Evolutionary conservation across 2,329 filamentous ascomycete genomes (phyloP).

Genomic region (Cordyceps cateniannulata): DNA sequence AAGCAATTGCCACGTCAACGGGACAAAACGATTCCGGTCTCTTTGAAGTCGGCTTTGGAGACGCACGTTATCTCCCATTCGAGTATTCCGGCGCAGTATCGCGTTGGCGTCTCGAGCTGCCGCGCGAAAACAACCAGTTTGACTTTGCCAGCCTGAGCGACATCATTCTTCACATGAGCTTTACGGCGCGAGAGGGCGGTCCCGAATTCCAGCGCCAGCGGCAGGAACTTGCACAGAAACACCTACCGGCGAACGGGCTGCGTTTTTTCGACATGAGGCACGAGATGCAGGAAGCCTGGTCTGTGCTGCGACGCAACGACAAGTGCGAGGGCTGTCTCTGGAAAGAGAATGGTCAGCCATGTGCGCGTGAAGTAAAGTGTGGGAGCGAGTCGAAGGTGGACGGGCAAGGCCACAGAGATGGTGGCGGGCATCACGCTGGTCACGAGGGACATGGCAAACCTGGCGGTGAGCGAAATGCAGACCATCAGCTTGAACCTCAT

Average conservation of each 20-base stretch:
- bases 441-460: background rate
- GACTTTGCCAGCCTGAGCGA: slow-evolving; percentile 29
- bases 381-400: background rate
- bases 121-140: slow-evolving; percentile 20
- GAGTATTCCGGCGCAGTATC: slow-evolving; percentile 30
- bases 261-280: slow-evolving; percentile 10
- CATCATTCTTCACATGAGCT: slow-evolving; percentile 28
- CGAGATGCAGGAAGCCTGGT: slow-evolving; percentile 8
- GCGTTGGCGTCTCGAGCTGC: slow-evolving; percentile 27
- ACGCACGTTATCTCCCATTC: slow-evolving; percentile 29
- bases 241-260: background rate
- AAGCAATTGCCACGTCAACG: slow-evolving; percentile 11
- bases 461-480: background rate
- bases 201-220: slow-evolving; percentile 3
- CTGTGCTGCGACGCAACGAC: background rate
- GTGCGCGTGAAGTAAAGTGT: background rate
- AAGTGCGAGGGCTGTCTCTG: background rate
- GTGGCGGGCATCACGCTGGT: too few species aligned
- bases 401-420: background rate
- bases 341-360: background rate
- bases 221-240: slow-evolving; percentile 2
- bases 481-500: background rate
- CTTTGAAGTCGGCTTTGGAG: slow-evolving; percentile 26
- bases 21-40: slow-evolving; percentile 24
- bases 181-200: slow-evolving; percentile 27